phyloP scores from a whole-genome alignment of 305 asterid species.

The Andrographis paniculata region DNA sequence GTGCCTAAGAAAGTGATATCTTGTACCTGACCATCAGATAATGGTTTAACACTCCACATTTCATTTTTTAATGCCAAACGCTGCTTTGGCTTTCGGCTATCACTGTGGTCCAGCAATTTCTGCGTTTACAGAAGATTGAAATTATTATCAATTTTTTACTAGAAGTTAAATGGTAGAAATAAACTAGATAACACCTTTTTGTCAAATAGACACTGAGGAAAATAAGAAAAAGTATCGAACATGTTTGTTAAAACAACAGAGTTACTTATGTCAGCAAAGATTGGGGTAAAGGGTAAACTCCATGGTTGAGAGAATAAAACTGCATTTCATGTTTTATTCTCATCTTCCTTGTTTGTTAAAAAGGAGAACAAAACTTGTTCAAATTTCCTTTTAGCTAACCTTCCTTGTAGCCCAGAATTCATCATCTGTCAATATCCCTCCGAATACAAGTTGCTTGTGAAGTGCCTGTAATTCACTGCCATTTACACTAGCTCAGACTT shows the following conservation, averaged over 20 bases:
- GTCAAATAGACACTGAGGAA: no score
- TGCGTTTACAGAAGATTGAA: constrained; percentile 35
- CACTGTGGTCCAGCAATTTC: constrained; percentile 83
- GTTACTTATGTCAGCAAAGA: no score
- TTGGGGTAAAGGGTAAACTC: no score
- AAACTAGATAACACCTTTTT: constrained; percentile 10
- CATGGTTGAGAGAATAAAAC: not conserved
- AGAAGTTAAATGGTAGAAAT: constrained; percentile 6
- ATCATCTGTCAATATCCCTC: constrained; percentile 74
- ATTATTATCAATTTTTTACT: not conserved
- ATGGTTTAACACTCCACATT: constrained; percentile 82
- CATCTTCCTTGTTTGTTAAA: constrained; percentile 2
- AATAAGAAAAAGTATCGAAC: no score
- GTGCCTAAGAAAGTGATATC: constrained; percentile 1
- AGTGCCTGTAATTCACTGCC: constrained; percentile 90
- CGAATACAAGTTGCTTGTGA: constrained; percentile 84
- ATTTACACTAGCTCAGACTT: constrained; percentile 36
- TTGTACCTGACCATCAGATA: constrained; percentile 91
- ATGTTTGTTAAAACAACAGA: no score
- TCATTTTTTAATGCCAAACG: constrained; percentile 81
- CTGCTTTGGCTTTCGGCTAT: constrained; percentile 63
- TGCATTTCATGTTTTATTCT: constrained; percentile 6
- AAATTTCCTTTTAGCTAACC: constrained; percentile 48
- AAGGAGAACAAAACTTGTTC: not conserved
- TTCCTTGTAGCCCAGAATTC: constrained; percentile 99